Evolutionary conservation across 176 grass and related monocot species (phyloP).

Genomic region (Chloris gayana): DNA sequence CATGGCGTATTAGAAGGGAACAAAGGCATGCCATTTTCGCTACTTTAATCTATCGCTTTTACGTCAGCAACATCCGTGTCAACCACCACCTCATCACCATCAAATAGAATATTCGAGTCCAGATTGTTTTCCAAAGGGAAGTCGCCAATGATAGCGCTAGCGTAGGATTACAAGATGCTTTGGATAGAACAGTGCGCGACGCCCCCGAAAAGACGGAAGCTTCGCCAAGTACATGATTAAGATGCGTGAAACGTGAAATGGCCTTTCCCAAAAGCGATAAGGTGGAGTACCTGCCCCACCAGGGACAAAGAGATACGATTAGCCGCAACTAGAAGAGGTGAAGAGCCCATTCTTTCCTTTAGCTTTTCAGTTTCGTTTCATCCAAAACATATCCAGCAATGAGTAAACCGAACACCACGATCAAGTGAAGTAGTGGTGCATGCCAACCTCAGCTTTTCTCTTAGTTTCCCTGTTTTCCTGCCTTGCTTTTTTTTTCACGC

Average conservation of each 20-base stretch:
- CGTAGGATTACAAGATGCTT: slow-evolving; percentile 8
- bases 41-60: no score
- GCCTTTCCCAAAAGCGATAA: slow-evolving; percentile 39
- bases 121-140: slow-evolving; percentile 14
- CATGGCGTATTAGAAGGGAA: slow-evolving; percentile 25
- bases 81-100: background rate
- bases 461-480: background rate
- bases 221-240: background rate
- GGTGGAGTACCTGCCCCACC: background rate
- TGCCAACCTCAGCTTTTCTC: background rate
- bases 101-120: slow-evolving; percentile 5
- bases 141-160: slow-evolving; percentile 19
- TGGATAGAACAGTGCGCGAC: slow-evolving; percentile 3
- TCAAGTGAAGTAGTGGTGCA: background rate
- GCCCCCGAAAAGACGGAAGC: background rate
- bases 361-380: slow-evolving; percentile 21
- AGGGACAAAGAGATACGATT: background rate
- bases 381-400: background rate
- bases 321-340: background rate
- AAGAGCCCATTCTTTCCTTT: background rate
- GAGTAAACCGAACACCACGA: background rate
- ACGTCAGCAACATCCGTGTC: background rate
- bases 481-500: background rate
- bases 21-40: background rate
- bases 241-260: background rate